A percentile compares a stretch with the other conserved stretches of the same genome.
These are phyloP conservation scores for Skeletonema menzelii DNA, from an alignment of 108 stramenopile species.

Conservation along the genomic window DNA sequence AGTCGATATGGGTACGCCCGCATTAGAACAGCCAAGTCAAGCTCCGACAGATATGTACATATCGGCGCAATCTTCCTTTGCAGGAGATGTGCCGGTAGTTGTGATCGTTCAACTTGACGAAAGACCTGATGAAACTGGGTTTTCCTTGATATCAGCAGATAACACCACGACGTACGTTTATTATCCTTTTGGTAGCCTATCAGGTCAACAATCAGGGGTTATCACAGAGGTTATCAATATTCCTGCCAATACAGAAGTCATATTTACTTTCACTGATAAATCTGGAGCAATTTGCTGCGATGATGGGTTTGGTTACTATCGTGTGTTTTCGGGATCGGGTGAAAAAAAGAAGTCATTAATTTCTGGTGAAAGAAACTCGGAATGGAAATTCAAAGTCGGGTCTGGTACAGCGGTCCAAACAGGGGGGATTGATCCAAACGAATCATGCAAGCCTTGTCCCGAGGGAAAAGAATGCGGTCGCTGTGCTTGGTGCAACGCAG, in stretches of 20 bases:
- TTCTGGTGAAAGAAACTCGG: slow-evolving; percentile 8
- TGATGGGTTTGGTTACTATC: slow-evolving; percentile 23
- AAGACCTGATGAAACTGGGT: slow-evolving; percentile 28
- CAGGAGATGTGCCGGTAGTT: slow-evolving; percentile 8
- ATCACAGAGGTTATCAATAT: slow-evolving; percentile 16
- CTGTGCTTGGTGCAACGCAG: slow-evolving; percentile 31
- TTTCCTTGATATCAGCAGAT: slow-evolving; percentile 11
- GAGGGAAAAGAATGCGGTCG: slow-evolving; percentile 22
- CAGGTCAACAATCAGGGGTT: slow-evolving; percentile 7
- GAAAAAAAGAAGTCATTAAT: slow-evolving; percentile 18
- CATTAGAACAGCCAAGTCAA: not conserved
- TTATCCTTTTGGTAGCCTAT: slow-evolving; percentile 21
- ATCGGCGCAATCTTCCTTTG: not conserved
- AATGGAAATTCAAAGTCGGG: slow-evolving; percentile 11
- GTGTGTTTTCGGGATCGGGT: slow-evolving; percentile 18
- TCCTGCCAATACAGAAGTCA: slow-evolving; percentile 1
- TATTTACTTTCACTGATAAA: slow-evolving; percentile 3
- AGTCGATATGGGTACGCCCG: slow-evolving; percentile 34
- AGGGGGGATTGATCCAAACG: slow-evolving; percentile 21
- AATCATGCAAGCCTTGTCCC: slow-evolving; percentile 27
- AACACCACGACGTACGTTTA: slow-evolving; percentile 12
- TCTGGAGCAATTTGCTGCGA: slow-evolving; percentile 10
- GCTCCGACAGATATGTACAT: not conserved
- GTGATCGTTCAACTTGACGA: slow-evolving; percentile 23
- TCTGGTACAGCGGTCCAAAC: not conserved